Evolutionary conservation across 176 grass and related monocot species (phyloP).

Genomic region (Bothriochloa decipiens): DNA sequence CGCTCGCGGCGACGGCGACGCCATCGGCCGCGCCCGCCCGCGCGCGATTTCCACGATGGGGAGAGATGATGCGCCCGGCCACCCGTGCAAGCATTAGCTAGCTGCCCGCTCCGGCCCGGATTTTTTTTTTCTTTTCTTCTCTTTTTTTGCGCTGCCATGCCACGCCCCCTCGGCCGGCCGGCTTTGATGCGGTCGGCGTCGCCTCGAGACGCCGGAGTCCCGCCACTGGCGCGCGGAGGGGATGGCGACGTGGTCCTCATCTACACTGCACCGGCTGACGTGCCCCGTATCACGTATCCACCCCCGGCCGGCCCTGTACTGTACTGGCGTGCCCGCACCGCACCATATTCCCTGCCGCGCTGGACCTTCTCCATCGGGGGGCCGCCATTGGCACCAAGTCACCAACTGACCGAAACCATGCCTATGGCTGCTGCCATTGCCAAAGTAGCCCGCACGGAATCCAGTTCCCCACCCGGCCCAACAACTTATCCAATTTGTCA

Average conservation of each 20-base stretch:
- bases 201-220: not conserved
- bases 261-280: conserved; percentile 22
- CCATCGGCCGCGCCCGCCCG: not conserved
- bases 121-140: too few species aligned
- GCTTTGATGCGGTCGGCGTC: conserved; percentile 31
- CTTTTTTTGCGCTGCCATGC: too few species aligned
- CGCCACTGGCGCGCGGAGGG: not conserved
- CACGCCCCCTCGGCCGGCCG: too few species aligned
- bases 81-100: too few species aligned
- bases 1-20: conserved; percentile 4
- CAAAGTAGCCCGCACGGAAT: too few species aligned
- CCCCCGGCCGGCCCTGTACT: not conserved
- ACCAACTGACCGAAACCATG: too few species aligned
- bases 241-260: conserved; percentile 47
- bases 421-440: too few species aligned
- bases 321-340: not conserved
- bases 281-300: not conserved
- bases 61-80: not conserved
- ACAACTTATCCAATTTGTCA: too few species aligned
- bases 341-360: not conserved
- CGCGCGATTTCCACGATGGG: conserved; percentile 21
- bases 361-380: too few species aligned
- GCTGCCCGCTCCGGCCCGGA: too few species aligned
- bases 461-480: too few species aligned
- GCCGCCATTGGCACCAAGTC: too few species aligned